Percentiles rank a stretch among this genome's conserved stretches.
Conservation (phyloP, 169 alveolate genomes). For the Plasmodium gallinaceum region DNA sequence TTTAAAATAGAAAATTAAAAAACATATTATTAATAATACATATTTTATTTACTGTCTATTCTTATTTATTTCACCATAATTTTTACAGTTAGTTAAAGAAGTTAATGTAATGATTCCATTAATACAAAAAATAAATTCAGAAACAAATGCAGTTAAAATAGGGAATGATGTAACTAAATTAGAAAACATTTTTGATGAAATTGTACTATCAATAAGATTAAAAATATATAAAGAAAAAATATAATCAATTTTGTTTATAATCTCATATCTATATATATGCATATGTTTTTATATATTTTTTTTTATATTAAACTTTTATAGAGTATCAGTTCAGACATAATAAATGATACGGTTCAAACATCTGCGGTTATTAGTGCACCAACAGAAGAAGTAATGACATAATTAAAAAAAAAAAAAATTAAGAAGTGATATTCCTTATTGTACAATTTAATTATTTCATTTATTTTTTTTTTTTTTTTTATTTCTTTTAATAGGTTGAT, state of each 20-base stretch:
- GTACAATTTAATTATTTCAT: background rate
- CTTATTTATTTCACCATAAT: background rate
- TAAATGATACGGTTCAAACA: conserved; percentile 67
- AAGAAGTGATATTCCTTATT: background rate
- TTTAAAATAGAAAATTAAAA: background rate
- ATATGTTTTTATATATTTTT: background rate
- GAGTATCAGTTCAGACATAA: conserved; percentile 56
- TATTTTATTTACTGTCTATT: background rate
- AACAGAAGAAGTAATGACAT: conserved; percentile 54
- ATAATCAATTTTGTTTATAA: background rate
- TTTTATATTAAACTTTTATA: conserved; percentile 2
- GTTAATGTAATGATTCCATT: conserved; percentile 62
- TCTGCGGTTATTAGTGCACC: conserved; percentile 68
- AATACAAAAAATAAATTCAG: conserved; percentile 62
- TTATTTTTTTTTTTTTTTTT: conserved; percentile 15
- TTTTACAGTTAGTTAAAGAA: conserved; percentile 53
- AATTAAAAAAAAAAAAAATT: conserved; percentile 3
- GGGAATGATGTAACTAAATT: conserved; percentile 66
- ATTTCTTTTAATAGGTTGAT: conserved; percentile 18
- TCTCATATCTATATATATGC: background rate
- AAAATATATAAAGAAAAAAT: conserved; percentile 1
- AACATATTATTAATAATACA: background rate
- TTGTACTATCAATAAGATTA: conserved; percentile 20
- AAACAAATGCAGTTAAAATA: conserved; percentile 66
- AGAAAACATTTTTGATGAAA: conserved; percentile 69